phyloP scores from a whole-genome alignment of 257 asterid genomes.

The Solanum rostratum region DNA sequence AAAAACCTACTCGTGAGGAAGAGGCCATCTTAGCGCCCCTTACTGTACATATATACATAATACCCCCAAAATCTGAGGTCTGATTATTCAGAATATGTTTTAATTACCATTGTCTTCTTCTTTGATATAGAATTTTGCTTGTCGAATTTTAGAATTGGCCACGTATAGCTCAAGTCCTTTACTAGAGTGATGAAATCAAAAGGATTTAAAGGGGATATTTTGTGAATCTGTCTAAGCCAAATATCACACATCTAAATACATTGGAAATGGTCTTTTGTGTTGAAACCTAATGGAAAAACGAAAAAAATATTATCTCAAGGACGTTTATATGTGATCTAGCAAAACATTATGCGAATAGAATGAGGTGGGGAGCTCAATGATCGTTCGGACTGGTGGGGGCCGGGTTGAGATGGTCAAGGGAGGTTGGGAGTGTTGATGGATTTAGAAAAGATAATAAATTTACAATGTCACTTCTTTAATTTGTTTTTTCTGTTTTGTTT shows the following conservation, averaged over 20 bases:
- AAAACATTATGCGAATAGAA: neutral
- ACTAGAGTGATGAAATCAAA: neutral
- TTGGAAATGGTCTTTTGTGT: too few species aligned
- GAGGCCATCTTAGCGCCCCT: neutral
- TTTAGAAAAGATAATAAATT: neutral
- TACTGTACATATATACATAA: neutral
- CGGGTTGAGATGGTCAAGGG: neutral
- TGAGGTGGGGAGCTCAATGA: neutral
- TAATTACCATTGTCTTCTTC: constrained; percentile 4
- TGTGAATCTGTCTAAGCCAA: neutral
- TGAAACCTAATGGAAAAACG: too few species aligned
- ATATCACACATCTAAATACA: neutral
- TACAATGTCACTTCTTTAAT: neutral
- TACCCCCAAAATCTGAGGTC: neutral
- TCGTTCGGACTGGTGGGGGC: neutral
- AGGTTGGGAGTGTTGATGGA: neutral
- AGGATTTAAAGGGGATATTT: neutral
- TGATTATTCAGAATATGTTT: neutral
- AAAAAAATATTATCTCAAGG: too few species aligned
- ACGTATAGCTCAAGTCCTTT: neutral
- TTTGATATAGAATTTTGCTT: constrained; percentile 12
- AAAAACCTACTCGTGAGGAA: neutral
- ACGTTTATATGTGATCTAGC: too few species aligned
- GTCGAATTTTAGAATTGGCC: neutral
- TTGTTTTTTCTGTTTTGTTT: neutral